Evolutionary conservation across 2,329 filamentous ascomycete species (phyloP).

Genomic region (Ascomycota sp.): DNA sequence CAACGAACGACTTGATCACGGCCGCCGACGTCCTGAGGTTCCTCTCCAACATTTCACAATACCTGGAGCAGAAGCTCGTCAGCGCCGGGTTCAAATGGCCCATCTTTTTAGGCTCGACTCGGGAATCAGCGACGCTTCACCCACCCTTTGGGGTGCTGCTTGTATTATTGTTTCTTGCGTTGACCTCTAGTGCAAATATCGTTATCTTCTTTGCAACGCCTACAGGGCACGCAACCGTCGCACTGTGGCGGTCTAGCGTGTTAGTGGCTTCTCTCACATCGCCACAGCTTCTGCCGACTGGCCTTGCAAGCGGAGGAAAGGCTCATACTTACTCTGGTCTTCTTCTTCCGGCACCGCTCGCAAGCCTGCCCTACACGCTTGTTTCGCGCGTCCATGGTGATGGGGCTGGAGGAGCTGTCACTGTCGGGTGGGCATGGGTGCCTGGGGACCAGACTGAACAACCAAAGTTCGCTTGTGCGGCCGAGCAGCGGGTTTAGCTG

Average conservation of each 20-base stretch:
- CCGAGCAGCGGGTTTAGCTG: slow-evolving; percentile 27
- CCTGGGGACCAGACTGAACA: too few species aligned
- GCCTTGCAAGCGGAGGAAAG: too few species aligned
- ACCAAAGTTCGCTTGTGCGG: too few species aligned
- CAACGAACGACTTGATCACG: too few species aligned
- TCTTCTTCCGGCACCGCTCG: slow-evolving; percentile 47
- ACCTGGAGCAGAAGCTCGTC: slow-evolving; percentile 16
- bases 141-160: slow-evolving; percentile 42
- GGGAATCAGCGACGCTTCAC: slow-evolving; percentile 7
- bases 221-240: slow-evolving; percentile 45
- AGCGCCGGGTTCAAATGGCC: slow-evolving; percentile 2
- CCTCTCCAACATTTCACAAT: slow-evolving; percentile 44
- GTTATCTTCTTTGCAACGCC: slow-evolving; percentile 45
- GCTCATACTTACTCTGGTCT: slow-evolving; percentile 43
- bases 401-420: too few species aligned
- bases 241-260: slow-evolving; percentile 19
- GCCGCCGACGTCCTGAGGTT: too few species aligned
- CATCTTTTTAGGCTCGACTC: too few species aligned
- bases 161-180: slow-evolving; percentile 48
- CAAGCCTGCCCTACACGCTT: slow-evolving; percentile 49
- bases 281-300: too few species aligned
- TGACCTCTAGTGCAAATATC: slow-evolving; percentile 42
- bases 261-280: too few species aligned
- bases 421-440: slow-evolving; percentile 21
- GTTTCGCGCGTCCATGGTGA: slow-evolving; percentile 31